Conservation (phyloP, 345 rosid genomes). For the Raphanus raphanistrum region DNA sequence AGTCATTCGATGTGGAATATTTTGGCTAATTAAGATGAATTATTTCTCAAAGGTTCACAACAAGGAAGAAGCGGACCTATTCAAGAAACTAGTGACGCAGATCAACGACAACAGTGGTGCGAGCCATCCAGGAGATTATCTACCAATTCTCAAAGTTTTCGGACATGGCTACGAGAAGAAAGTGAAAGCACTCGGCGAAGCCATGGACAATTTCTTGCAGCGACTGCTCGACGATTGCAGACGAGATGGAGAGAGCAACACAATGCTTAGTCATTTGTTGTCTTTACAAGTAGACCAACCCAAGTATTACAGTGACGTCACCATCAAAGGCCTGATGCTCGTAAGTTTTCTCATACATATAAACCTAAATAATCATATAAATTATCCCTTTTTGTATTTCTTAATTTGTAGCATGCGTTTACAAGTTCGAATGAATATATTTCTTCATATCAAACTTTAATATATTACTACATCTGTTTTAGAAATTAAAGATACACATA, state of each 20-base stretch:
- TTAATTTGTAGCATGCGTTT: neutral
- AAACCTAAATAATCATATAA: neutral
- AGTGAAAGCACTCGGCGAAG: conserved; percentile 27
- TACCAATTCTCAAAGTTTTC: conserved; percentile 44
- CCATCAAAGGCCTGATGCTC: conserved; percentile 54
- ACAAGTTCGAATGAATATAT: neutral
- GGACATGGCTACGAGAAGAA: conserved; percentile 34
- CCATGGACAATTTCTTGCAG: conserved; percentile 40
- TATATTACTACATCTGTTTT: neutral
- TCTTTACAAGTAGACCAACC: conserved; percentile 44
- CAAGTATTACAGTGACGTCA: conserved; percentile 45
- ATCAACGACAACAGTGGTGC: conserved; percentile 23
- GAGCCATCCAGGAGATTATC: conserved; percentile 41
- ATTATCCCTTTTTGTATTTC: neutral
- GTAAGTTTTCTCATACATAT: conserved; percentile 27
- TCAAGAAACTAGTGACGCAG: conserved; percentile 31
- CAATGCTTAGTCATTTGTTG: conserved; percentile 49
- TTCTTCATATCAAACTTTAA: neutral
- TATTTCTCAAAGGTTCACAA: conserved; percentile 22
- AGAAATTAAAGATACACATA: neutral
- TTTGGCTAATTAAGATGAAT: neutral
- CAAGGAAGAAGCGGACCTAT: conserved; percentile 33
- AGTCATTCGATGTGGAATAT: neutral
- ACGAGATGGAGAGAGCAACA: conserved; percentile 35
- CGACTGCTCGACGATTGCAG: conserved; percentile 45